phyloP scores from a whole-genome alignment of 495 filamentous ascomycete species.

The Daldinia concentrica region DNA sequence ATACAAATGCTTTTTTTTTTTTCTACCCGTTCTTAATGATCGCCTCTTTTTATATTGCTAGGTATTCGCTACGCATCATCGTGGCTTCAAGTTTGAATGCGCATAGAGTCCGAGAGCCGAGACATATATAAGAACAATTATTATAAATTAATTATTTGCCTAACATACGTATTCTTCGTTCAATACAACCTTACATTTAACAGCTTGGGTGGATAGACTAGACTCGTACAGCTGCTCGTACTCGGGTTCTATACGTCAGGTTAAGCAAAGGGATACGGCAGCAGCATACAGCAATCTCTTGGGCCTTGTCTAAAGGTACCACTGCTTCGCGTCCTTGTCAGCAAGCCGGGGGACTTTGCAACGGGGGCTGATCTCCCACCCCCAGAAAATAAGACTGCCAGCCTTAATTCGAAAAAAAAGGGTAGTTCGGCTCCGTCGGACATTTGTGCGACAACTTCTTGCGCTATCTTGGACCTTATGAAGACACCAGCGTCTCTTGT shows the following conservation, averaged over 20 bases:
- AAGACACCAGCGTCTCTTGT: constrained; percentile 23
- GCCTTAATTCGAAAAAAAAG: constrained; percentile 12
- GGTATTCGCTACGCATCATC: neutral
- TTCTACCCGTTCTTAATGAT: neutral
- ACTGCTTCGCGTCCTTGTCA: constrained; percentile 21
- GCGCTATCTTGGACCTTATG: constrained; percentile 32
- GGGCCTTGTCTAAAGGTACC: constrained; percentile 15
- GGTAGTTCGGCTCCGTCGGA: constrained; percentile 40
- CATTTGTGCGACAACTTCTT: constrained; percentile 22
- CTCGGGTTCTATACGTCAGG: constrained; percentile 12
- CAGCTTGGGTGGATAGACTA: neutral
- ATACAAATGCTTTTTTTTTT: neutral
- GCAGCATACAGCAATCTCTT: constrained; percentile 6
- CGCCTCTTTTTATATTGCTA: neutral
- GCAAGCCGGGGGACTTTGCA: constrained; percentile 10
- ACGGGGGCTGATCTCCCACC: constrained; percentile 10
- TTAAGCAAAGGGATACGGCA: constrained; percentile 13
- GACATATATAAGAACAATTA: neutral
- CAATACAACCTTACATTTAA: neutral
- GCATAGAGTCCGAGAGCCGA: neutral
- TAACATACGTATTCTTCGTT: neutral
- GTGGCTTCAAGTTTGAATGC: neutral
- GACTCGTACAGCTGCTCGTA: neutral
- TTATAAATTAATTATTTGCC: neutral
- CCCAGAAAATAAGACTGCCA: constrained; percentile 6